Conservation (phyloP, 345 rosid species). For the Populus davidiana region DNA sequence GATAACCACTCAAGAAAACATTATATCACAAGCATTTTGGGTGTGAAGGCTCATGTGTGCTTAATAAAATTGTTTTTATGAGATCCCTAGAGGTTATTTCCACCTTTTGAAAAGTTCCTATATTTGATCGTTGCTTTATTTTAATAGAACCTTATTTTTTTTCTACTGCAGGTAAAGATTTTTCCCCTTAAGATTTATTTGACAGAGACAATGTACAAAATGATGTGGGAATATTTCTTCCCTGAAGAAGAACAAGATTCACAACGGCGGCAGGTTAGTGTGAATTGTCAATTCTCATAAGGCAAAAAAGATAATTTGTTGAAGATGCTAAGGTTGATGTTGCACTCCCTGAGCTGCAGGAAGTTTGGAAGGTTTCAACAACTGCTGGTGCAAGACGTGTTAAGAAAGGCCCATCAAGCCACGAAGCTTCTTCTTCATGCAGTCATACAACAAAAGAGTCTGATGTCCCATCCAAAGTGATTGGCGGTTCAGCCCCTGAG, state of each 20-base stretch:
- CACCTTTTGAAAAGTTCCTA: too few relatives aligned
- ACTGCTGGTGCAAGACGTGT: slow-evolving; percentile 79
- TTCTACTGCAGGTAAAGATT: slow-evolving; percentile 72
- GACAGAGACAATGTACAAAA: slow-evolving; percentile 96
- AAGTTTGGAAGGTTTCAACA: slow-evolving; percentile 93
- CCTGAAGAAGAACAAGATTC: slow-evolving; percentile 98
- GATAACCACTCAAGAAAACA: too few relatives aligned
- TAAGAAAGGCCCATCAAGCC: slow-evolving; percentile 63
- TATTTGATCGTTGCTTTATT: background rate
- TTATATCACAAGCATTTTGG: too few relatives aligned
- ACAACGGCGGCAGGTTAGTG: slow-evolving; percentile 83
- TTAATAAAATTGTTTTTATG: too few relatives aligned
- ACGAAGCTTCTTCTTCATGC: slow-evolving; percentile 57
- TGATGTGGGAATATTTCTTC: slow-evolving; percentile 97
- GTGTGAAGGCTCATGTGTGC: too few relatives aligned
- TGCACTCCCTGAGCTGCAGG: slow-evolving; percentile 47
- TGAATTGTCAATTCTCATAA: background rate
- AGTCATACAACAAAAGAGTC: slow-evolving; percentile 54
- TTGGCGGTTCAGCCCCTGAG: slow-evolving; percentile 50
- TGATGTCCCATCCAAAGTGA: slow-evolving; percentile 51
- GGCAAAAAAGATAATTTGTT: background rate
- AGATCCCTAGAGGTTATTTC: too few relatives aligned
- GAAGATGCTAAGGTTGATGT: slow-evolving; percentile 3
- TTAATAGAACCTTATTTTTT: background rate
- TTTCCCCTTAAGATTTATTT: slow-evolving; percentile 92